A percentile compares a stretch with the other conserved stretches of the same genome.
Evolutionary conservation across 2,329 filamentous ascomycete species (phyloP).

Genomic region (Botrytis deweyae): DNA sequence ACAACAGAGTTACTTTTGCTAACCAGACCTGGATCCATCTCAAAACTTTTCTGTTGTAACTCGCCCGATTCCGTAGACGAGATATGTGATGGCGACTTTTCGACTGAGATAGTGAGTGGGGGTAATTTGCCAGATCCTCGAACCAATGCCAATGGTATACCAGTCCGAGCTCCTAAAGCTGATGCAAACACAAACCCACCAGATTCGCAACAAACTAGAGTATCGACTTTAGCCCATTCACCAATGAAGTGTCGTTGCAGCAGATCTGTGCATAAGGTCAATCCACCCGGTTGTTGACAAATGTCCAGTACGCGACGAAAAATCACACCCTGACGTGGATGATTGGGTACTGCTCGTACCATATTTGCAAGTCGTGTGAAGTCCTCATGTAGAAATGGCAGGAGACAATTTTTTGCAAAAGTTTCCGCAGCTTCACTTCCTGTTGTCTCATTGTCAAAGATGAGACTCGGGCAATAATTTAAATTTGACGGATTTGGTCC

Average conservation of each 20-base stretch:
- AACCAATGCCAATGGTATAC: conserved; percentile 50
- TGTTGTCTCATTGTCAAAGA: conserved; percentile 51
- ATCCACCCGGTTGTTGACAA: conserved; percentile 14
- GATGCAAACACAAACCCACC: conserved; percentile 58
- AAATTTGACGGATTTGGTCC: conserved; percentile 31
- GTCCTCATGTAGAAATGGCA: conserved; percentile 48
- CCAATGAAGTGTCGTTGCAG: conserved; percentile 47
- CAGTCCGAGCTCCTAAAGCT: conserved; percentile 45
- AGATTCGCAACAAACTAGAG: conserved; percentile 54
- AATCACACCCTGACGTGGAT: conserved; percentile 50
- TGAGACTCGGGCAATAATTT: conserved; percentile 45
- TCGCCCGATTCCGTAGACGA: conserved; percentile 44
- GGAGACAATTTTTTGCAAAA: conserved; percentile 45
- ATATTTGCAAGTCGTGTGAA: conserved; percentile 50
- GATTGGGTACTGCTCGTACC: conserved; percentile 50
- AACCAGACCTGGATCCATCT: conserved; percentile 50
- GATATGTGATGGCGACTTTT: conserved; percentile 53
- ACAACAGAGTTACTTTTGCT: conserved; percentile 28
- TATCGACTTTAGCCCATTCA: conserved; percentile 48
- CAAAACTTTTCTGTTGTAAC: conserved; percentile 44
- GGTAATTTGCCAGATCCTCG: conserved; percentile 60
- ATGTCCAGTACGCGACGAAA: conserved; percentile 54
- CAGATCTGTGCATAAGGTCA: conserved; percentile 52
- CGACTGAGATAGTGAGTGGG: conserved; percentile 51
- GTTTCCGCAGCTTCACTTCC: conserved; percentile 43